Conservation (phyloP, 2,329 filamentous ascomycete species). For the Fulvia fulva region DNA sequence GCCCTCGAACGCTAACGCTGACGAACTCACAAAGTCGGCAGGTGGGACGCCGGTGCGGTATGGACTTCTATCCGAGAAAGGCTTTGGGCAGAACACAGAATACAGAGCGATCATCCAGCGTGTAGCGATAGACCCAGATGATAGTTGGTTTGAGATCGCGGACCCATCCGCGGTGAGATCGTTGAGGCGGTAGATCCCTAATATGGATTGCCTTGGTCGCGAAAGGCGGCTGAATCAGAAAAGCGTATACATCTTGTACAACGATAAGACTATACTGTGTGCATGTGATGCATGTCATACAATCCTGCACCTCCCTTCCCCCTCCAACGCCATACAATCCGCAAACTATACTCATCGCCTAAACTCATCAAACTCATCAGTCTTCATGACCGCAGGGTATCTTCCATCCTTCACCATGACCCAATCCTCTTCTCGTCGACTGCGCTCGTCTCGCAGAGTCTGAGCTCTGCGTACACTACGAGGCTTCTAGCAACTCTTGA, state of each 20-base stretch:
- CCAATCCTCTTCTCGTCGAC: not conserved
- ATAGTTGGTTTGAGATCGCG: no score
- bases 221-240: no score
- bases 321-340: not conserved
- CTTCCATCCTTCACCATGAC: not conserved
- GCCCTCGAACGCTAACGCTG: conserved; percentile 4
- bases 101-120: no score
- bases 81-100: not conserved
- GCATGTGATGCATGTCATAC: not conserved
- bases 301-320: not conserved
- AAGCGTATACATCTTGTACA: not conserved
- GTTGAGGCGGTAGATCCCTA: no score
- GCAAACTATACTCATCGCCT: not conserved
- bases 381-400: not conserved
- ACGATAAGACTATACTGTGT: not conserved
- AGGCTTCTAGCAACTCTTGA: conserved; percentile 51
- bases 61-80: not conserved
- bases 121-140: no score
- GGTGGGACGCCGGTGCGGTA: not conserved
- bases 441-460: not conserved
- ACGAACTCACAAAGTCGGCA: not conserved
- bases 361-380: not conserved
- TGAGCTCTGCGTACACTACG: not conserved
- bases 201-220: no score
- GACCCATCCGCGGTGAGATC: no score